A percentile compares a stretch with the other conserved stretches of the same genome.
These are phyloP conservation scores for Bigelowiella natans DNA, from an alignment of 78 protist genomes.

Conservation along the genomic window DNA sequence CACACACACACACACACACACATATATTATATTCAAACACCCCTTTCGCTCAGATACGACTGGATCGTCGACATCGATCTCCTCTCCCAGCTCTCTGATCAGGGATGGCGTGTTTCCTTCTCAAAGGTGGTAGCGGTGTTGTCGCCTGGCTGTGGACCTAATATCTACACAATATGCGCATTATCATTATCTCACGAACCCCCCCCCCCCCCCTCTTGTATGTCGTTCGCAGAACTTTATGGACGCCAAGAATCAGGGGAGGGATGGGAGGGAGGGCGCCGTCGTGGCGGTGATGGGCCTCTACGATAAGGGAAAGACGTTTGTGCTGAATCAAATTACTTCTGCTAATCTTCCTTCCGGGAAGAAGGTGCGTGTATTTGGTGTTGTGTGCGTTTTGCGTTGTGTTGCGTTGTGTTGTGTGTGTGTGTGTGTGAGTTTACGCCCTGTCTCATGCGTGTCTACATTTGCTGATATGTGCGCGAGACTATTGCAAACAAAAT, in stretches of 20 bases:
- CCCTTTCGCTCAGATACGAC: not conserved
- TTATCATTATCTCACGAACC: too few relatives aligned
- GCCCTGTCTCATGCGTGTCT: too few relatives aligned
- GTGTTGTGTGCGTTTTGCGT: not conserved
- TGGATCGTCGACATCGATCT: not conserved
- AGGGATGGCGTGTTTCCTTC: not conserved
- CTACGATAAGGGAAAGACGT: conserved; percentile 17
- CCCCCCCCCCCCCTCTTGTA: too few relatives aligned
- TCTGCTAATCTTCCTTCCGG: conserved; percentile 1
- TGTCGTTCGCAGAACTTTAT: too few relatives aligned
- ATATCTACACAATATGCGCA: too few relatives aligned
- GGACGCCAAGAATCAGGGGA: too few relatives aligned
- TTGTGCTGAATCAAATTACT: not conserved
- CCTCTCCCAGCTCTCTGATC: not conserved
- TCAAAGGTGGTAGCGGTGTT: too few relatives aligned
- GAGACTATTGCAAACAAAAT: not conserved
- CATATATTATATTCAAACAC: not conserved
- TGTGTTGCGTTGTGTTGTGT: not conserved
- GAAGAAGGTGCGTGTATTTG: not conserved
- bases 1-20: not conserved
- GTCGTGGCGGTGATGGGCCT: conserved; percentile 11
- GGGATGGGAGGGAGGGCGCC: not conserved
- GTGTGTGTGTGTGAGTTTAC: not conserved
- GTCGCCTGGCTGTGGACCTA: too few relatives aligned
- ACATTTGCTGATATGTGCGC: not conserved